Base-by-base conservation (phyloP, 805 yeast species). In the Lachancea nothofagi region DNA sequence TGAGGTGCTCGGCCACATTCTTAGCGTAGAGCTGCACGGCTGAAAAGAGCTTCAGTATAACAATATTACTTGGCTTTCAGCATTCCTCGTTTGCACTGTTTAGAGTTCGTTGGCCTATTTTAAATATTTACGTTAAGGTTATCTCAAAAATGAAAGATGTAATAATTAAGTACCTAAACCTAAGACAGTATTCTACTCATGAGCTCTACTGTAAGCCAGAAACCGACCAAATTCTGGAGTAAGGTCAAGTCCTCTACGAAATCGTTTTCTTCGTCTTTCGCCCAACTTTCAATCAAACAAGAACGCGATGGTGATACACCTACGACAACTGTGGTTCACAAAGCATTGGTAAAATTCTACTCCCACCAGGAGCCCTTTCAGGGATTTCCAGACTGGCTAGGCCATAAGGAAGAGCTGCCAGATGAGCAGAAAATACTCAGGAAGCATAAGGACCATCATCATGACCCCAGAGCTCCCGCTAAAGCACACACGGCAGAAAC, bases 251-350 rank as follows among this genome's bases (percentile, higher is more conserved):
- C 52, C 1, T 53, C 64, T 4, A 58, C 63, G 1, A 59, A 58
- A 38, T 50, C 58, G 1, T 30, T 60, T 10, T 57, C 62, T 1
- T 40, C 57, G 1, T 57, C 62, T 6, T 41, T 59, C 13, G 39
- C 57, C 3, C 51, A 54, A 9, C 38, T 59, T 2, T 53, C 62
- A 3, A 31, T 52, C 1, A 56, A 50, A 33, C 41, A 54, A 5
- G 76, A 72, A 33, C 54, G 59, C 30, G 77, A 72, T 43, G 74
- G 74, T 19, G 65, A 61, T 22, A 48, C 62, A 1, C 63, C 64
- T 19, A 62, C 62, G 9, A 62, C 70, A 23, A 72, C 77, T 0
- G 59, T 70, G 6, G 61, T 72, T 4, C 71, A 70, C 43, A 64
- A 71, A 42, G 69, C 75, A 1, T 44, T 72, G 32, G 66, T 69